A percentile compares a stretch with the other conserved stretches of the same genome.
Evolutionary conservation across 2,329 filamentous ascomycete genomes (phyloP).

Genomic region (Alternaria gaisen): DNA sequence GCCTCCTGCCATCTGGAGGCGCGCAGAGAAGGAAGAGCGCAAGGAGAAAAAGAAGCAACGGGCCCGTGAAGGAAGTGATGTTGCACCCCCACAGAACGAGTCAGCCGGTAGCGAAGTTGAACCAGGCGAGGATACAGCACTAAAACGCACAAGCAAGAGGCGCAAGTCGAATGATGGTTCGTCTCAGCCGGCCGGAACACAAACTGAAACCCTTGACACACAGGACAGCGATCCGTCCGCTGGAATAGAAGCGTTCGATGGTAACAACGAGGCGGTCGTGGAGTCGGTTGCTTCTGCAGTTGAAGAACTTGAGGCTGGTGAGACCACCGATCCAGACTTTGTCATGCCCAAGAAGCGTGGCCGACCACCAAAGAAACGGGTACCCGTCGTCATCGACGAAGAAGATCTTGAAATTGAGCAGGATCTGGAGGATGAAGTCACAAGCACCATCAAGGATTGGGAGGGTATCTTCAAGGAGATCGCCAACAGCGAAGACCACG

Average conservation of each 20-base stretch:
- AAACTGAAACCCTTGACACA: constrained; percentile 15
- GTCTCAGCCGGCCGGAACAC: constrained; percentile 16
- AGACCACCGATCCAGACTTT: constrained; percentile 28
- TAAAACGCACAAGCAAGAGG: constrained; percentile 33
- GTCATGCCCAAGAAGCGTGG: constrained; percentile 50
- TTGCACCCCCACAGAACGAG: constrained; percentile 11
- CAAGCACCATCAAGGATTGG: constrained; percentile 45
- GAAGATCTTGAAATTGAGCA: constrained; percentile 59
- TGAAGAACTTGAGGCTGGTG: constrained; percentile 25
- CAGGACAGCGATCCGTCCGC: constrained; percentile 12
- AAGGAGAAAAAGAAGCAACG: constrained; percentile 40
- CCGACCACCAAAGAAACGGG: constrained; percentile 44
- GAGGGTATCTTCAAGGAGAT: constrained; percentile 42
- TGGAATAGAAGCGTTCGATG: constrained; percentile 32
- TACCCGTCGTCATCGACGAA: constrained; percentile 49
- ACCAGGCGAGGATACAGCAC: constrained; percentile 16
- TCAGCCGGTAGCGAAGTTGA: constrained; percentile 18
- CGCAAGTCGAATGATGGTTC: constrained; percentile 34
- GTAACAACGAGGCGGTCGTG: constrained; percentile 31
- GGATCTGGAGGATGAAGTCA: constrained; percentile 58
- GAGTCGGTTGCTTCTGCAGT: constrained; percentile 34
- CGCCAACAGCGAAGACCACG: constrained; percentile 40
- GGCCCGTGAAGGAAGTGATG: constrained; percentile 19
- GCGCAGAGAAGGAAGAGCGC: constrained; percentile 60
- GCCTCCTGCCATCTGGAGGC: constrained; percentile 81